Evolutionary conservation across 140 eudicot genomes (phyloP).

Genomic region (Stevia rebaudiana): DNA sequence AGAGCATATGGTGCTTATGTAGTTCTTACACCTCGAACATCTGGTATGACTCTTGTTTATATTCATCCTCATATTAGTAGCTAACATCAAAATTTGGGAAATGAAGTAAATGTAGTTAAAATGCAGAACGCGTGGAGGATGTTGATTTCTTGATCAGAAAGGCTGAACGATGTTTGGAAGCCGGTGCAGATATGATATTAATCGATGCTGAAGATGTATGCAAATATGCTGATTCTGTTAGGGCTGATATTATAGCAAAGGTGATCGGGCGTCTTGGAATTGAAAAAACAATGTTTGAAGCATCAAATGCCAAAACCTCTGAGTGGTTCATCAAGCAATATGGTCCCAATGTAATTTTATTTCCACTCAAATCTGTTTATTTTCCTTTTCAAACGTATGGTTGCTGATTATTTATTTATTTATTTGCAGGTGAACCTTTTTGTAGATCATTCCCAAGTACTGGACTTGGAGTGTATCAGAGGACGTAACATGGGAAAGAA

Average conservation of each 20-base stretch:
- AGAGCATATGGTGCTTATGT: slow-evolving; percentile 78
- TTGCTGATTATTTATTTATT: neutral
- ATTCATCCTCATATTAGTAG: neutral
- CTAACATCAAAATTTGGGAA: neutral
- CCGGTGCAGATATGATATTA: slow-evolving; percentile 97
- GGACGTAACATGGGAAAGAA: slow-evolving; percentile 69
- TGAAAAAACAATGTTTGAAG: slow-evolving; percentile 89
- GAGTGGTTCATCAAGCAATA: slow-evolving; percentile 92
- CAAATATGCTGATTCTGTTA: slow-evolving; percentile 54
- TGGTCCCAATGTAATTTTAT: slow-evolving; percentile 63
- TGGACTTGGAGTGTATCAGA: slow-evolving; percentile 85
- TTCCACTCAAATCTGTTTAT: neutral
- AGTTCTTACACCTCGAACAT: slow-evolving; percentile 54
- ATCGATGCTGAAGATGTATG: slow-evolving; percentile 84
- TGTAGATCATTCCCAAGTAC: slow-evolving; percentile 76
- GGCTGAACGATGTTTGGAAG: slow-evolving; percentile 96
- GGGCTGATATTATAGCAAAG: slow-evolving; percentile 80
- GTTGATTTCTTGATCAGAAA: slow-evolving; percentile 66
- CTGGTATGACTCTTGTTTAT: slow-evolving; percentile 40
- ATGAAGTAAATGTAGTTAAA: slow-evolving; percentile 1
- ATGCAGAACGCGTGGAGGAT: slow-evolving; percentile 77
- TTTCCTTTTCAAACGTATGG: neutral
- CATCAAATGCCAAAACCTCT: slow-evolving; percentile 64
- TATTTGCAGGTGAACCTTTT: slow-evolving; percentile 65
- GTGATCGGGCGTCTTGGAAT: slow-evolving; percentile 83